A percentile compares a stretch with the other conserved stretches of the same genome.
These are phyloP conservation scores for Somion occarium DNA, from an alignment of 1,284 basidiomycete genomes.

Conservation along the genomic window DNA sequence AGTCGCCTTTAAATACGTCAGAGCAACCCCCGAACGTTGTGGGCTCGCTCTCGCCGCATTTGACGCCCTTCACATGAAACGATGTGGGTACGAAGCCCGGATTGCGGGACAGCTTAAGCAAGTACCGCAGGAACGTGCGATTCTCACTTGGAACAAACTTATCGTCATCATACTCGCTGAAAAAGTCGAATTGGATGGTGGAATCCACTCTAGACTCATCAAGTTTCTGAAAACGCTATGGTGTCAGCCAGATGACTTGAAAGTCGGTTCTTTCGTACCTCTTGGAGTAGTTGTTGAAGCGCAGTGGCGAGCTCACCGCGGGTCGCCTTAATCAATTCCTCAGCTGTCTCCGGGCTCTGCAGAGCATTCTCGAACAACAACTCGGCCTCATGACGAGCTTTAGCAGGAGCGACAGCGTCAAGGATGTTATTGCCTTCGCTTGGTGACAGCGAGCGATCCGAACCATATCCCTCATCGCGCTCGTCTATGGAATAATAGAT, in stretches of 20 bases:
- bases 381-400: not conserved
- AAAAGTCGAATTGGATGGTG: not conserved
- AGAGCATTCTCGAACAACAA: not conserved
- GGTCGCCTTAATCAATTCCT: not conserved
- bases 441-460: not conserved
- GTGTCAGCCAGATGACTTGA: not conserved
- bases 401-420: not conserved
- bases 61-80: not conserved
- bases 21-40: constrained; percentile 2
- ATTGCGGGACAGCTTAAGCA: not conserved
- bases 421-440: not conserved
- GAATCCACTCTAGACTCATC: not conserved
- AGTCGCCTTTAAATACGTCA: not conserved
- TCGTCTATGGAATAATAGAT: not conserved
- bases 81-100: not conserved
- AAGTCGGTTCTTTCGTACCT: not conserved
- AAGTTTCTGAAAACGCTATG: not conserved
- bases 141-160: not conserved
- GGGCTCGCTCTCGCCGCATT: not conserved
- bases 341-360: not conserved
- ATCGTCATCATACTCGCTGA: not conserved
- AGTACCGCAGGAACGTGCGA: not conserved
- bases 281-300: not conserved
- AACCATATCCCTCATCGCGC: not conserved
- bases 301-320: not conserved